Evolutionary conservation across 106 monocot species (phyloP).

Genomic region (Dioscorea dumetorum): DNA sequence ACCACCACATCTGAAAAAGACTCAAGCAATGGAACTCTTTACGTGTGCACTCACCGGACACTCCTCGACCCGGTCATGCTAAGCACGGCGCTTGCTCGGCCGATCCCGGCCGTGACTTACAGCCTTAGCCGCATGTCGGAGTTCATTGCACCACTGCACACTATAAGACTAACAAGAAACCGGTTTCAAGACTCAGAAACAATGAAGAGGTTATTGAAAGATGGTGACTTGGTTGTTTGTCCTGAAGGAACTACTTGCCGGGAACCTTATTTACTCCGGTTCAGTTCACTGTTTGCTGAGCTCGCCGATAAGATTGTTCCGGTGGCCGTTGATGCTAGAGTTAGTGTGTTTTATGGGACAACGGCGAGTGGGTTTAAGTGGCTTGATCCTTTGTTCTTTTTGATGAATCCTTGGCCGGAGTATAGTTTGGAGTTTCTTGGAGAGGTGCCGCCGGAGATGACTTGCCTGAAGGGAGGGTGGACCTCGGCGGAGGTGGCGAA

Average conservation of each 20-base stretch:
- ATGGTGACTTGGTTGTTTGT: slow-evolving; percentile 76
- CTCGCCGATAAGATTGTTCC: slow-evolving; percentile 63
- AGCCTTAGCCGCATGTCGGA: slow-evolving; percentile 75
- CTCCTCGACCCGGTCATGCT: slow-evolving; percentile 70
- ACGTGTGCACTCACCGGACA: slow-evolving; percentile 71
- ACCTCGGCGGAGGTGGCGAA: slow-evolving; percentile 49
- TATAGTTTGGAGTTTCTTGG: slow-evolving; percentile 49
- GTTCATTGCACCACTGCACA: slow-evolving; percentile 52
- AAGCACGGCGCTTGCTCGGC: slow-evolving; percentile 20
- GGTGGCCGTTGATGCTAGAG: slow-evolving; percentile 46
- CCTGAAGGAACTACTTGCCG: slow-evolving; percentile 95
- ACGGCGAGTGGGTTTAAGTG: slow-evolving; percentile 77
- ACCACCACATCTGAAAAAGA: no score
- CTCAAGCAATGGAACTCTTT: slow-evolving; percentile 25
- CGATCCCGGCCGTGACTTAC: slow-evolving; percentile 78
- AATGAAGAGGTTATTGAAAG: slow-evolving; percentile 29
- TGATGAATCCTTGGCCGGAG: slow-evolving; percentile 60
- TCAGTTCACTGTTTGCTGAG: slow-evolving; percentile 89
- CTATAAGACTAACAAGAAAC: slow-evolving; percentile 59
- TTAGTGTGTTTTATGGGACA: slow-evolving; percentile 67
- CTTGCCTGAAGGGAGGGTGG: slow-evolving; percentile 14
- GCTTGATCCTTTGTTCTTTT: slow-evolving; percentile 62
- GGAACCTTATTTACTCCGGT: slow-evolving; percentile 82
- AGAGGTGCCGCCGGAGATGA: slow-evolving; percentile 33
- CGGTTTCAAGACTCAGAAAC: slow-evolving; percentile 34